phyloP scores from a whole-genome alignment of 1,284 basidiomycete genomes.

The Takashimella tepidaria region DNA sequence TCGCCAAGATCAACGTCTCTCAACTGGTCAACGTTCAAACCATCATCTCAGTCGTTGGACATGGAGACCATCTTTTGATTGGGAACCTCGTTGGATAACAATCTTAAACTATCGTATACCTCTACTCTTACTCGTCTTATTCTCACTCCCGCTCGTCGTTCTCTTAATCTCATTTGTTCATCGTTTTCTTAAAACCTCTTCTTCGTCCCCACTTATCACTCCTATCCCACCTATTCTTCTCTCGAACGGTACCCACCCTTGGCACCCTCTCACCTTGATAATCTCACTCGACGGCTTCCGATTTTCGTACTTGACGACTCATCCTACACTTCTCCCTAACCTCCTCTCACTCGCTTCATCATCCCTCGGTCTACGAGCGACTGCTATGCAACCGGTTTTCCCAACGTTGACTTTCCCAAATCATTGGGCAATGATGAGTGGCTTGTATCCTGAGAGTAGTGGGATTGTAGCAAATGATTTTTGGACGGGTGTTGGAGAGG shows the following conservation, averaged over 20 bases:
- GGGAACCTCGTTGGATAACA: no score
- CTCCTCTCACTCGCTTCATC: conserved; percentile 15
- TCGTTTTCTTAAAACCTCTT: no score
- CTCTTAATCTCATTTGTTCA: neutral
- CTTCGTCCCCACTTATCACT: neutral
- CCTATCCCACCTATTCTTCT: conserved; percentile 1
- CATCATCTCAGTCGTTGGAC: no score
- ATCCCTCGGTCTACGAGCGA: conserved; percentile 63
- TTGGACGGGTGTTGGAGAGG: conserved; percentile 62
- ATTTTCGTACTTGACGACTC: conserved; percentile 15
- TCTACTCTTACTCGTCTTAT: neutral
- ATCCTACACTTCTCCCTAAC: conserved; percentile 14
- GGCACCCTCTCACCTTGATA: conserved; percentile 19
- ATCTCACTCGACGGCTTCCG: conserved; percentile 29
- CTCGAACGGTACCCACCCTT: conserved; percentile 16
- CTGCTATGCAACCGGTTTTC: conserved; percentile 77
- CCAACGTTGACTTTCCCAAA: conserved; percentile 91
- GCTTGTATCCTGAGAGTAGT: conserved; percentile 77
- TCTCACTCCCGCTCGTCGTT: neutral
- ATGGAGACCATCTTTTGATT: no score
- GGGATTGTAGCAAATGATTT: conserved; percentile 91
- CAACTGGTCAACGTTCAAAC: no score
- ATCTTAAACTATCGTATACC: neutral
- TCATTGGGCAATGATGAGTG: conserved; percentile 83
- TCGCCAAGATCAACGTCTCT: no score